Evolutionary conservation across 805 yeast species (phyloP).

Genomic region (Debaryomyces prosopidis): DNA sequence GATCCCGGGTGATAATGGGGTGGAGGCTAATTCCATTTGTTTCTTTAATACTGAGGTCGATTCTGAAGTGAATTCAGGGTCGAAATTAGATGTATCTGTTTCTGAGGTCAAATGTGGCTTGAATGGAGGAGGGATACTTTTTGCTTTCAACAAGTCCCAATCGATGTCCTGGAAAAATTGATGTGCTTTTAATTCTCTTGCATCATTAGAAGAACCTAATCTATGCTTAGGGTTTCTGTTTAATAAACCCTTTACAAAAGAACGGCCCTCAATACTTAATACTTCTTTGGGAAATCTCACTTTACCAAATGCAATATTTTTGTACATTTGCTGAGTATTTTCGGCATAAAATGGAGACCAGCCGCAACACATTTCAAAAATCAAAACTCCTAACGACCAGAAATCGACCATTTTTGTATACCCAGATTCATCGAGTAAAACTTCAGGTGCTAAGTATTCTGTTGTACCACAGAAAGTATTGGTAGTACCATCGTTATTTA

Average conservation of each 20-base stretch:
- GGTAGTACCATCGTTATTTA: slow-evolving; percentile 83
- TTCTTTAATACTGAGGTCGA: slow-evolving; percentile 78
- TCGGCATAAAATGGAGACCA: slow-evolving; percentile 99
- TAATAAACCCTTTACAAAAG: slow-evolving; percentile 91
- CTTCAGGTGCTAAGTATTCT: slow-evolving; percentile 97
- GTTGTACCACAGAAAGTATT: slow-evolving; percentile 99
- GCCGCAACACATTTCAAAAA: slow-evolving; percentile 99
- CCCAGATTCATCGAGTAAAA: slow-evolving; percentile 90
- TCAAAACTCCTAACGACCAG: slow-evolving; percentile 96
- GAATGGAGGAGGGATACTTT: slow-evolving; percentile 93
- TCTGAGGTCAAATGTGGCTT: slow-evolving; percentile 91
- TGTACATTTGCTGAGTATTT: slow-evolving; percentile 97
- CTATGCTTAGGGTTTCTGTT: slow-evolving; percentile 96
- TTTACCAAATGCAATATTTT: slow-evolving; percentile 97
- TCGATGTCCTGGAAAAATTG: slow-evolving; percentile 90
- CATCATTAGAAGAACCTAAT: slow-evolving; percentile 88
- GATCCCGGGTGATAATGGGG: slow-evolving; percentile 91
- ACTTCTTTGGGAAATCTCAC: slow-evolving; percentile 97
- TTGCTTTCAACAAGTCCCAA: slow-evolving; percentile 77
- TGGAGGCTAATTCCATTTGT: slow-evolving; percentile 62
- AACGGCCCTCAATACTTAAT: slow-evolving; percentile 86
- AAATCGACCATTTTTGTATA: slow-evolving; percentile 99
- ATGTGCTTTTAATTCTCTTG: slow-evolving; percentile 88
- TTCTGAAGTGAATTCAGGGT: slow-evolving; percentile 94
- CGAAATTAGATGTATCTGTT: slow-evolving; percentile 94